phyloP scores from a whole-genome alignment of 106 monocot species.

The Dioscorea alata region DNA sequence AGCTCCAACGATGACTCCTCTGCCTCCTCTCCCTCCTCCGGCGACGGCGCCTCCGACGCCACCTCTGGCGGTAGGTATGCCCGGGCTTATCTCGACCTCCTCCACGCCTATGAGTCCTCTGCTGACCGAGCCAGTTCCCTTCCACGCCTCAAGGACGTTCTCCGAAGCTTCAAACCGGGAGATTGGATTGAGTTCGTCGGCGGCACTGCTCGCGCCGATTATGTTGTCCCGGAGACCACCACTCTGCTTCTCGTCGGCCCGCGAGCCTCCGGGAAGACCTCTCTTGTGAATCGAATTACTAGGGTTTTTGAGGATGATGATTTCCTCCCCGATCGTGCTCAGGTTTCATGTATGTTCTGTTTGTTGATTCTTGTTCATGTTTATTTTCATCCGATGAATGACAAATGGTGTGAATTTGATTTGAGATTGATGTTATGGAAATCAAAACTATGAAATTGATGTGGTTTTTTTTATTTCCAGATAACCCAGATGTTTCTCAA shows the following conservation, averaged over 20 bases:
- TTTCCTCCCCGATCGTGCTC: conserved; percentile 27
- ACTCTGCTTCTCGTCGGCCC: conserved; percentile 55
- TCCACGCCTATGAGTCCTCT: neutral
- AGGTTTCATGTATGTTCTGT: conserved; percentile 30
- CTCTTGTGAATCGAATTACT: conserved; percentile 42
- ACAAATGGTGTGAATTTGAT: no score
- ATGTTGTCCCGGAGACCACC: conserved; percentile 35
- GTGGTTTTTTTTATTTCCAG: conserved; percentile 9
- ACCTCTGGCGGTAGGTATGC: no score
- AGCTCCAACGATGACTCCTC: neutral
- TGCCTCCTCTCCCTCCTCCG: neutral
- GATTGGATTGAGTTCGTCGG: conserved; percentile 35
- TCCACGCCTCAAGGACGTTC: conserved; percentile 5
- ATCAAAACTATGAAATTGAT: neutral
- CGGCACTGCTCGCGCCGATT: conserved; percentile 4
- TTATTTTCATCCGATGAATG: neutral
- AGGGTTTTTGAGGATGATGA: conserved; percentile 34
- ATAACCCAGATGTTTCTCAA: conserved; percentile 10
- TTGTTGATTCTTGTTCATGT: neutral
- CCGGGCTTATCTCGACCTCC: neutral
- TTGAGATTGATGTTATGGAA: neutral
- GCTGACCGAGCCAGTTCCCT: neutral
- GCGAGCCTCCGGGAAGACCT: conserved; percentile 47
- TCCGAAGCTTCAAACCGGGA: conserved; percentile 47
- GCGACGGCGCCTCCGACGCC: neutral